phyloP scores from a whole-genome alignment of 257 asterid species.

The Rauvolfia tetraphylla region DNA sequence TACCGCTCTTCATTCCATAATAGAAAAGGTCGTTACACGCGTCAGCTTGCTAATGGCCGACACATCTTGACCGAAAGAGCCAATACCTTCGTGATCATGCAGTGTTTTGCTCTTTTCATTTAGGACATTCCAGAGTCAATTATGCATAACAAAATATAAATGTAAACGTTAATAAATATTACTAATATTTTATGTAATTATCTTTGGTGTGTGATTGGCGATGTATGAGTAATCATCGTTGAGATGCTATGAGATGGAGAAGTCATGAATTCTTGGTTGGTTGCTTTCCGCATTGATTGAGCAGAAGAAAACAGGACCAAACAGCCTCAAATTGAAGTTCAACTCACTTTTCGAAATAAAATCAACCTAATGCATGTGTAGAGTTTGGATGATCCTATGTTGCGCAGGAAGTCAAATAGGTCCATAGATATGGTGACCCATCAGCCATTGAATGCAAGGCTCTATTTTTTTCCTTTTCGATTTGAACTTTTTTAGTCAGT shows the following conservation, averaged over 20 bases:
- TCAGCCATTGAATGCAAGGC: conserved; percentile 3
- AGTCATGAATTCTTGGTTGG: neutral
- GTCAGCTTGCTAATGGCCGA: neutral
- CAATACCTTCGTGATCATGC: too few relatives aligned
- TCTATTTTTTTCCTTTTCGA: too few relatives aligned
- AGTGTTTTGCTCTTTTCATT: too few relatives aligned
- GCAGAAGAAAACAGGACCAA: neutral
- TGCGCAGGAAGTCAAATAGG: neutral
- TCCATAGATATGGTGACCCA: neutral
- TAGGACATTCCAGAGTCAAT: too few relatives aligned
- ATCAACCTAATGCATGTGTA: neutral
- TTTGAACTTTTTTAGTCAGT: too few relatives aligned
- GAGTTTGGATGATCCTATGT: neutral
- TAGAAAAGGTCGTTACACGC: neutral
- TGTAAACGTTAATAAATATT: too few relatives aligned
- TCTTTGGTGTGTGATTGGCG: too few relatives aligned
- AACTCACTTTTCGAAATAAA: neutral
- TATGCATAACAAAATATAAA: too few relatives aligned
- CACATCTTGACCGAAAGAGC: too few relatives aligned
- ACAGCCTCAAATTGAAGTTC: neutral
- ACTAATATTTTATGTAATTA: too few relatives aligned
- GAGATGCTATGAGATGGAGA: too few relatives aligned
- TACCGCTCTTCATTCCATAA: neutral
- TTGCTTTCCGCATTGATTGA: neutral
- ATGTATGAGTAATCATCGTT: too few relatives aligned